These are phyloP conservation scores for Penicillium mononematosum DNA, from an alignment of 495 filamentous ascomycete species.

Conservation along the genomic window DNA sequence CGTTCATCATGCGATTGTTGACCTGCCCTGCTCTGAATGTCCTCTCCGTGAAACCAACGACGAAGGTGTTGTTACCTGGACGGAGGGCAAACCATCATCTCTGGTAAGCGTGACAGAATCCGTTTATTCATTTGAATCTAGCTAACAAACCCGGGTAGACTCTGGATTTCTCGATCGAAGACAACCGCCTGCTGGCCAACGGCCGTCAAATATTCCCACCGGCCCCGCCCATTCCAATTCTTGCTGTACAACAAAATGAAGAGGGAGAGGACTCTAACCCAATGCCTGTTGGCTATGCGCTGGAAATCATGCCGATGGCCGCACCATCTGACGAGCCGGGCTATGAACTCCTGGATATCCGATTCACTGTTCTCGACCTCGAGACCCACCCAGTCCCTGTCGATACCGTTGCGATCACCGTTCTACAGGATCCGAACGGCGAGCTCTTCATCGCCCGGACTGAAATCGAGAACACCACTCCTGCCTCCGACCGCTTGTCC, in stretches of 20 bases:
- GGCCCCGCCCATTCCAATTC: conserved; percentile 33
- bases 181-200: conserved; percentile 47
- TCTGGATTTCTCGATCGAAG: conserved; percentile 44
- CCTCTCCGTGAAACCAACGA: conserved; percentile 40
- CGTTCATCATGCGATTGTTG: conserved; percentile 32
- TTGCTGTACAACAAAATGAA: conserved; percentile 35
- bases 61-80: conserved; percentile 37
- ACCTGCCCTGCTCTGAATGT: conserved; percentile 48
- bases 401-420: conserved; percentile 46
- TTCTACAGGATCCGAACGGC: conserved; percentile 39
- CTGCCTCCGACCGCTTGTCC: conserved; percentile 32
- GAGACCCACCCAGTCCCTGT: conserved; percentile 50
- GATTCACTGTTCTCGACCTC: conserved; percentile 51
- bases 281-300: conserved; percentile 42
- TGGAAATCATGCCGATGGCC: conserved; percentile 41
- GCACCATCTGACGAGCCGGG: conserved; percentile 29
- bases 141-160: conserved; percentile 23
- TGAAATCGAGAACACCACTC: conserved; percentile 38
- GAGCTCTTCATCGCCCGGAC: conserved; percentile 40
- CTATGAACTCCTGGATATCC: conserved; percentile 37
- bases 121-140: not conserved
- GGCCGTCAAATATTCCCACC: conserved; percentile 51
- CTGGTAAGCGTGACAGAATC: conserved; percentile 34
- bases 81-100: conserved; percentile 37
- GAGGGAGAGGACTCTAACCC: conserved; percentile 39